Conservation (phyloP, 352 stramenopile genomes). For the Pythium myriotylum region DNA sequence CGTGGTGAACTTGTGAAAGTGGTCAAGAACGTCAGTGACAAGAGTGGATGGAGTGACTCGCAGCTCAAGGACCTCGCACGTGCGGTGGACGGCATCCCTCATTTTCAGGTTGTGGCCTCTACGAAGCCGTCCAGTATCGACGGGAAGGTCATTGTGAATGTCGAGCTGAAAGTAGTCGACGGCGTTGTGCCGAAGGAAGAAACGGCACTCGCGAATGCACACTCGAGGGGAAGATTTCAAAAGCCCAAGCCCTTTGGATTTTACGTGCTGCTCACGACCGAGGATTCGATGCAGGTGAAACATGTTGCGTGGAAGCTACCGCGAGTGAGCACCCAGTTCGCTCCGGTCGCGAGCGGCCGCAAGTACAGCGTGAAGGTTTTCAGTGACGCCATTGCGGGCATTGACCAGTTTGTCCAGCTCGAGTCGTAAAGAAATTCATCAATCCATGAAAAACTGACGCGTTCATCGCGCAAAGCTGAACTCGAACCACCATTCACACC, state of each 20-base stretch:
- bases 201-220: slow-evolving; percentile 20
- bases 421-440: slow-evolving; percentile 1
- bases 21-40: slow-evolving; percentile 19
- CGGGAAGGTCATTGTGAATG: slow-evolving; percentile 18
- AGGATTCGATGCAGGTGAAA: slow-evolving; percentile 53
- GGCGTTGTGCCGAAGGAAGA: neutral
- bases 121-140: slow-evolving; percentile 1
- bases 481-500: too few species aligned
- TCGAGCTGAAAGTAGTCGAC: slow-evolving; percentile 37
- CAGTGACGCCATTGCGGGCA: slow-evolving; percentile 50
- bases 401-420: slow-evolving; percentile 20
- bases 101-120: slow-evolving; percentile 29
- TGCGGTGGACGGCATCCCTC: slow-evolving; percentile 47
- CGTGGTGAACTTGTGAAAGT: slow-evolving; percentile 12
- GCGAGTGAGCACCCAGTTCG: slow-evolving; percentile 35
- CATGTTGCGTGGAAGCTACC: slow-evolving; percentile 56
- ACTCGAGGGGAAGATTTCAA: slow-evolving; percentile 35
- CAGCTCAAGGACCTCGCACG: slow-evolving; percentile 47
- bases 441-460: too few species aligned
- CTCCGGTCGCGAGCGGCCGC: slow-evolving; percentile 22
- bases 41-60: slow-evolving; percentile 17
- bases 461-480: too few species aligned
- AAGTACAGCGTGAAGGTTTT: slow-evolving; percentile 36
- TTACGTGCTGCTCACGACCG: slow-evolving; percentile 55
- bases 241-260: slow-evolving; percentile 76